A percentile compares a stretch with the other conserved stretches of the same genome.
Conservation (phyloP, 257 asterid species). For the Gentiana macrophylla region DNA sequence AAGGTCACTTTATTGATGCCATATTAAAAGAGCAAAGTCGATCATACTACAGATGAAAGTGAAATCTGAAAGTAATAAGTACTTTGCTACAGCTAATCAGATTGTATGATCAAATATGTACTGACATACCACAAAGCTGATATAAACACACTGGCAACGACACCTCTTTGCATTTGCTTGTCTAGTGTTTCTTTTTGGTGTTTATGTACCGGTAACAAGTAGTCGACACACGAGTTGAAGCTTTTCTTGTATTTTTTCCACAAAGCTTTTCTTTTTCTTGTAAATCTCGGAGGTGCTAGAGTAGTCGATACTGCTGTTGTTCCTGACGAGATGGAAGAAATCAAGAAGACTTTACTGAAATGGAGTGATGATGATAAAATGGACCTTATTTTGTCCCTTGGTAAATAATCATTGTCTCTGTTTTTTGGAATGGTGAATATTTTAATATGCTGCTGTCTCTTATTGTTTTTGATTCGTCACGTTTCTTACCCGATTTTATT, state of each 20-base stretch:
- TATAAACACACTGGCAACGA: too few relatives aligned
- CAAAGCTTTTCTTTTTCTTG: constrained; percentile 39
- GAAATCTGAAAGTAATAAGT: too few relatives aligned
- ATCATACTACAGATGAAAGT: too few relatives aligned
- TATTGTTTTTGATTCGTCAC: too few relatives aligned
- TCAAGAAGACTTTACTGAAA: constrained; percentile 52
- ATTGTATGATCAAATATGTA: too few relatives aligned
- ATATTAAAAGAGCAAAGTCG: too few relatives aligned
- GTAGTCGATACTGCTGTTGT: constrained; percentile 70
- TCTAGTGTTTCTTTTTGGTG: neutral
- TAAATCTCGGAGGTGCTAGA: constrained; percentile 67
- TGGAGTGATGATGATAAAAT: constrained; percentile 88
- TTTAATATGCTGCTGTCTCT: constrained; percentile 3
- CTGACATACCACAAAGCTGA: too few relatives aligned
- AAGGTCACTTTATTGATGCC: too few relatives aligned
- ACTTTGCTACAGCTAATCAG: too few relatives aligned
- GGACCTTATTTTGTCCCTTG: constrained; percentile 93
- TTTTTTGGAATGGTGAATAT: constrained; percentile 2
- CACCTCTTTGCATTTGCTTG: neutral
- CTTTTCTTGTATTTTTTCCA: neutral
- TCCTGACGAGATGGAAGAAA: constrained; percentile 70
- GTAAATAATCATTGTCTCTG: constrained; percentile 20
- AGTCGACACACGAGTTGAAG: constrained; percentile 2
- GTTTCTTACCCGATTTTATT: too few relatives aligned
- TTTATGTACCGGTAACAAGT: too few relatives aligned